These are phyloP conservation scores for Wickerhamomyces sp. DNA, from an alignment of 1,139 yeast species.

Conservation along the genomic window DNA sequence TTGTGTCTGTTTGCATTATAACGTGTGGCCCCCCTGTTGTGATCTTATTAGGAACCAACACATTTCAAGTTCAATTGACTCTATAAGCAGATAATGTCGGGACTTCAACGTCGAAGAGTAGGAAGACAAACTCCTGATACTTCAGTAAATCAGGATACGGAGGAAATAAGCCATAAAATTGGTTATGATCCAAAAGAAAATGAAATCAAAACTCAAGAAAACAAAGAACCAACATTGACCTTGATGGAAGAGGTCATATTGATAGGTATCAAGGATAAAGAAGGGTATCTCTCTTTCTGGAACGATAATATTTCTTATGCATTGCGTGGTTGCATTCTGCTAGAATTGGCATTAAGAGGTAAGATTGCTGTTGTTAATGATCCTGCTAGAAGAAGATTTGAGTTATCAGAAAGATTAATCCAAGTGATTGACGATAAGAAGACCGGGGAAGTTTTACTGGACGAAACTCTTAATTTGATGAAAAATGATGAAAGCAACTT, in stretches of 20 bases:
- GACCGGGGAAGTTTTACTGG: constrained; percentile 93
- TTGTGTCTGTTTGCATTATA: too few relatives aligned
- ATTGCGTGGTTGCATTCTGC: constrained; percentile 85
- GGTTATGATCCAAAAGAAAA: constrained; percentile 76
- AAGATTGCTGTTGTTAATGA: constrained; percentile 87
- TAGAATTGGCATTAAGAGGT: constrained; percentile 89
- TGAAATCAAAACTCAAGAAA: constrained; percentile 27
- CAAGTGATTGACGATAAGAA: constrained; percentile 83
- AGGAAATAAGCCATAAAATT: constrained; percentile 39
- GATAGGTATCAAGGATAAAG: constrained; percentile 91
- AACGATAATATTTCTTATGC: constrained; percentile 97
- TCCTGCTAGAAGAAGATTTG: constrained; percentile 88
- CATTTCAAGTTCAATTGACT: too few relatives aligned
- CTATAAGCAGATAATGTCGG: constrained; percentile 33
- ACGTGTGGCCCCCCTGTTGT: too few relatives aligned
- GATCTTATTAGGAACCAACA: too few relatives aligned
- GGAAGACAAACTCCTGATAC: constrained; percentile 18
- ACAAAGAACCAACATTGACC: constrained; percentile 66
- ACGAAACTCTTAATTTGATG: constrained; percentile 90
- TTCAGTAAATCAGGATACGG: constrained; percentile 9
- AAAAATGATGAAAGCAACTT: constrained; percentile 76
- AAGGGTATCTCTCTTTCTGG: constrained; percentile 96
- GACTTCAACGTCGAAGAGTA: constrained; percentile 46
- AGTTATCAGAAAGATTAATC: constrained; percentile 78
- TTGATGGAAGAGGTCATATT: constrained; percentile 94